Evolutionary conservation across 306 rosid genomes (phyloP), one percentile per base, ranked within the genome.

Genomic region (Quercus aquifolioides): DNA sequence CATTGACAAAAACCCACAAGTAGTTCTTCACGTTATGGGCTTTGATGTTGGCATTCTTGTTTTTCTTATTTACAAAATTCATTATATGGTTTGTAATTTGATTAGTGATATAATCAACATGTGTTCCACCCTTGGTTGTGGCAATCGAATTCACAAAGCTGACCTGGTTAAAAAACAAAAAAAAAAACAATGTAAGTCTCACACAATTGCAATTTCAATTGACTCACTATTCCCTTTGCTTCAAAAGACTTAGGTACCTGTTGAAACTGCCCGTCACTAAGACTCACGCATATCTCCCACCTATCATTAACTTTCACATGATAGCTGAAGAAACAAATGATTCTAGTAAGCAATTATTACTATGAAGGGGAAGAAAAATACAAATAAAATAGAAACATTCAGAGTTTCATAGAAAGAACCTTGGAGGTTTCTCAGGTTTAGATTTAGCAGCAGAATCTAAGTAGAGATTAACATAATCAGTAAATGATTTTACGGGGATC

Each of bases 61-160:
- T 95, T 84, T 95, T 92, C 89, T 92, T 92, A 77, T 94, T 92
- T 41, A 94, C 97, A 81, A 85, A 77, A 69, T 75, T 88, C 97
- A 95, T 92, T 72, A 95, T 89, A 82, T 84, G 88, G 79, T 56
- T 78, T 30, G 99, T 86, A 64, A 95, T 92, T 81, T 95, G 99
- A 84, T 79, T 91, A 9, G 98, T 95, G 35, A 95, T 38, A 17
- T 90, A 79, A 73, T 95, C 97, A 43, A 95, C 99, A 82, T 95
- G 99, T 68, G 99, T 92, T 67, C 99, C 99, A 30, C 99, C 99
- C 87, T 92, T 95, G 69, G 89, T 95, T 76, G 98, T 95, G 23
- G 92, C 90, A 73, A 92, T 95, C 51, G 88, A 80, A 64, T 95
- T 95, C 68, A 88, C 99, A 84, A 95, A 95, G 86, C 97, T 95